These are phyloP conservation scores for Endogone sp. DNA, from an alignment of 192 early-diverging fungal species.

Conservation along the genomic window DNA sequence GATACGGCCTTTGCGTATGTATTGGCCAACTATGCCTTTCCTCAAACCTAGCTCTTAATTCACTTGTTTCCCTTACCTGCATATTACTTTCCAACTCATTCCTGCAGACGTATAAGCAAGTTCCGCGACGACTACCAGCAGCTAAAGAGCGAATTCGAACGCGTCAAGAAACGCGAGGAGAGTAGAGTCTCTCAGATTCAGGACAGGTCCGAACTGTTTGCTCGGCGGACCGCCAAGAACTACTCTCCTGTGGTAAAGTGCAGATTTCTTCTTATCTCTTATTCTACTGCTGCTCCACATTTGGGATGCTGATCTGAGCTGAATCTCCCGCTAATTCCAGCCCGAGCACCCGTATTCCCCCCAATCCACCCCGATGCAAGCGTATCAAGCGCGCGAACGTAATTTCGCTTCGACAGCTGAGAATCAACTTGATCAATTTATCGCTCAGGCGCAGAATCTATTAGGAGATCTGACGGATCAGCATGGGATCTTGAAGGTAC, in stretches of 20 bases:
- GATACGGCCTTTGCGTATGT: conserved; percentile 50
- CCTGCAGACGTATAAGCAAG: conserved; percentile 42
- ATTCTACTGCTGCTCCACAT: not conserved
- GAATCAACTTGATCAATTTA: conserved; percentile 46
- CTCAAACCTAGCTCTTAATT: not conserved
- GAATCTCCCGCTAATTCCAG: not conserved
- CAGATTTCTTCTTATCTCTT: not conserved
- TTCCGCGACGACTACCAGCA: conserved; percentile 48
- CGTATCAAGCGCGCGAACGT: conserved; percentile 36
- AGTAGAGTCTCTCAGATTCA: conserved; percentile 9
- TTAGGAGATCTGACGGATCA: conserved; percentile 54
- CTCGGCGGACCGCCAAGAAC: not conserved
- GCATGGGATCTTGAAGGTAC: conserved; percentile 50
- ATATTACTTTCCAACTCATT: not conserved
- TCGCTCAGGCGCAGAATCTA: conserved; percentile 42
- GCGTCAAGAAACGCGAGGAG: conserved; percentile 42
- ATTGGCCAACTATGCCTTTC: not conserved
- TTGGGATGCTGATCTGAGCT: not conserved
- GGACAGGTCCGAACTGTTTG: not conserved
- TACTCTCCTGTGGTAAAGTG: not conserved
- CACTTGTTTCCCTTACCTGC: not conserved
- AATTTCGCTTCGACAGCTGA: conserved; percentile 45
- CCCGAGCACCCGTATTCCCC: conserved; percentile 40
- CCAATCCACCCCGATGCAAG: conserved; percentile 30
- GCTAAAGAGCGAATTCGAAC: conserved; percentile 39